Percentiles rank a stretch among this genome's conserved stretches.
phyloP scores from a whole-genome alignment of 371 early-diverging fungal species.

The Mucor plumbeus region DNA sequence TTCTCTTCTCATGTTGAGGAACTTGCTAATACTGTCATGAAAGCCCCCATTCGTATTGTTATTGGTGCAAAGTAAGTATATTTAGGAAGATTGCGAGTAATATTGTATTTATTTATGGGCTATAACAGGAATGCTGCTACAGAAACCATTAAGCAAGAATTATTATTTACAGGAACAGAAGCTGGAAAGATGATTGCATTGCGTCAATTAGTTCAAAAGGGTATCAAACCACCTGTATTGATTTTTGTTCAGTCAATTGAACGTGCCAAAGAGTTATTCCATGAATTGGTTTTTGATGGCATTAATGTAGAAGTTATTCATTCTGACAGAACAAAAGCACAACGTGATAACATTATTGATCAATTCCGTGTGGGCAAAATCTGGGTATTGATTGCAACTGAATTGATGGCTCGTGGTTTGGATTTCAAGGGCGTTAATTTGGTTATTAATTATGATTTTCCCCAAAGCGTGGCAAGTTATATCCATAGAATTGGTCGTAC shows the following conservation, averaged over 20 bases:
- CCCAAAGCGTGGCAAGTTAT: constrained; percentile 91
- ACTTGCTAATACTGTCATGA: constrained; percentile 89
- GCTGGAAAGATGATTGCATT: constrained; percentile 93
- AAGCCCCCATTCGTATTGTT: constrained; percentile 85
- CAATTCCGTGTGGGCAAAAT: constrained; percentile 89
- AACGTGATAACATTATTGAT: constrained; percentile 90
- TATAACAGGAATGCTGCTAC: constrained; percentile 91
- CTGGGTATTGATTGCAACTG: constrained; percentile 97
- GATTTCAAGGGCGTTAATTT: constrained; percentile 93
- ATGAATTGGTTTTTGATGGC: constrained; percentile 95
- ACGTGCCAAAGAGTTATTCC: constrained; percentile 92
- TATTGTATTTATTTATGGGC: constrained; percentile 76
- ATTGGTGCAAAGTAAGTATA: constrained; percentile 81
- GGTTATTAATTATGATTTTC: constrained; percentile 98
- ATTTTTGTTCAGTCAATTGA: constrained; percentile 97
- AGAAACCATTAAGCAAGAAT: constrained; percentile 86
- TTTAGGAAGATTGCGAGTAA: background rate
- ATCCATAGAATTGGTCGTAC: constrained; percentile 95
- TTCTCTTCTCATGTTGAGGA: constrained; percentile 91
- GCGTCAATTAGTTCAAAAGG: constrained; percentile 82
- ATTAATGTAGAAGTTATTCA: constrained; percentile 97
- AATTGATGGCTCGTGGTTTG: constrained; percentile 95
- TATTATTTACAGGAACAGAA: constrained; percentile 94
- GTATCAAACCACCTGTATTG: constrained; percentile 90
- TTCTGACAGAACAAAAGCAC: constrained; percentile 89